Conservation (phyloP, 148 eudicot genomes). For the Chenopodium berlandieri region DNA sequence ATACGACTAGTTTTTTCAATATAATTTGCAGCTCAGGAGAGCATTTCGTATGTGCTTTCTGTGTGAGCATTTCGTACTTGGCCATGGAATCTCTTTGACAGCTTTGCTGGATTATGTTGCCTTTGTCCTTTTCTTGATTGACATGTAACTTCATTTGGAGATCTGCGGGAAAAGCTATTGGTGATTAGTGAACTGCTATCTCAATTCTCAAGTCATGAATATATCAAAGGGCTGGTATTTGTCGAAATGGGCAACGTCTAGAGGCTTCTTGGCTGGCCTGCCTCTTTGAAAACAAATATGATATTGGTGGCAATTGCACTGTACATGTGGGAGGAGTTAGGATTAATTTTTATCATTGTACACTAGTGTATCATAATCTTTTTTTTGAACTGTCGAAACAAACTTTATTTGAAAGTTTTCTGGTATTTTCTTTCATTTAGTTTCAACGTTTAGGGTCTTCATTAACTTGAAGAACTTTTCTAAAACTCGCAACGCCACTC, state of each 20-base stretch:
- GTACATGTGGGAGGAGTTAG: conserved; percentile 21
- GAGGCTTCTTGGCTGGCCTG: neutral
- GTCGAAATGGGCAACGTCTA: neutral
- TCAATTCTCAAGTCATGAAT: neutral
- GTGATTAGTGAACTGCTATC: conserved; percentile 6
- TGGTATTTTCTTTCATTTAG: neutral
- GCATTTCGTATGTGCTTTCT: conserved; percentile 8
- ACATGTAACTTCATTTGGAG: conserved; percentile 10
- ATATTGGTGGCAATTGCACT: conserved; percentile 12
- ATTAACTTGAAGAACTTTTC: neutral
- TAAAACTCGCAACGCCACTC: neutral
- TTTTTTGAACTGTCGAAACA: neutral
- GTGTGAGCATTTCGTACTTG: conserved; percentile 6
- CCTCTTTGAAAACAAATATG: neutral
- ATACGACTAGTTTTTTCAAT: neutral
- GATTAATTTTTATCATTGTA: neutral
- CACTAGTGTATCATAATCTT: conserved; percentile 24
- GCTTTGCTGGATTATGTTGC: neutral
- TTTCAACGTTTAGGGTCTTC: neutral
- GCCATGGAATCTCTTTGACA: neutral
- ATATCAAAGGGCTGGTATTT: neutral
- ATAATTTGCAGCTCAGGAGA: neutral
- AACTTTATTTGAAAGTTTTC: neutral
- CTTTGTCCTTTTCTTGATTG: neutral
- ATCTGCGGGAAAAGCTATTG: conserved; percentile 10